Base-by-base conservation (phyloP, 768 basidiomycete genomes). In the Suillus cothurnatus region DNA sequence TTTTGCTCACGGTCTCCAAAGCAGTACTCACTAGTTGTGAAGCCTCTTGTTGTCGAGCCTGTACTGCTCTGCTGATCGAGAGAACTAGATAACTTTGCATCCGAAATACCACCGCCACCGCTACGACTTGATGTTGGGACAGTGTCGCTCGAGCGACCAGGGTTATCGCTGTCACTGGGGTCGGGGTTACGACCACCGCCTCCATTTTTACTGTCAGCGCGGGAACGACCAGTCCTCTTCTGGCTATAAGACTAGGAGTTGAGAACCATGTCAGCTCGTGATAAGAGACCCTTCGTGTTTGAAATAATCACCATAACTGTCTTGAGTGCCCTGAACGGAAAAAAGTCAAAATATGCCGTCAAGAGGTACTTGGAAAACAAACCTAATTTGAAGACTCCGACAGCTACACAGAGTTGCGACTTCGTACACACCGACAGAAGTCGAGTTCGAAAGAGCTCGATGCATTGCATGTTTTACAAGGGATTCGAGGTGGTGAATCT, bases 381-480 rank as follows among this genome's bases (percentile, higher is more conserved):
- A 91, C 89, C 95, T 83, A 70, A 97, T 94, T 72, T 97, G 95
- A 64, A 98, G 80, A 72, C 92, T 91, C 67, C 93, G 86, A 74
- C 91, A 93, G 68, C 88, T 92, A 72, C 94, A 95, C 5, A 98
- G 79, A 3, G 96, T 97, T 11, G 96, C 94, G 12, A 97, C 95
- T 75, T 97, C 95, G 74, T 98, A 98, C 52, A 98, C 91, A 32
- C 92, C 93, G 23, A 96, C 93, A 32, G 92, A 93, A 15, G 91
- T 93, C 34, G 88, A 86, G 71, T 93, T 93, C 38, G 90, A 91
- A 36, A 98, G 77, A 19, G 91, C 86, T 26, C 90, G 88, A 73
- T 99, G 97, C 89, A 99, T 93, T 6, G 95, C 93, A 75, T 99
- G 96, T 70, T 92, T 92, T n/a, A 94, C 93, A 26, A 96, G 81